Evolutionary conservation across 179 eudicot species (phyloP).

Genomic region (Corrigiola litoralis): DNA sequence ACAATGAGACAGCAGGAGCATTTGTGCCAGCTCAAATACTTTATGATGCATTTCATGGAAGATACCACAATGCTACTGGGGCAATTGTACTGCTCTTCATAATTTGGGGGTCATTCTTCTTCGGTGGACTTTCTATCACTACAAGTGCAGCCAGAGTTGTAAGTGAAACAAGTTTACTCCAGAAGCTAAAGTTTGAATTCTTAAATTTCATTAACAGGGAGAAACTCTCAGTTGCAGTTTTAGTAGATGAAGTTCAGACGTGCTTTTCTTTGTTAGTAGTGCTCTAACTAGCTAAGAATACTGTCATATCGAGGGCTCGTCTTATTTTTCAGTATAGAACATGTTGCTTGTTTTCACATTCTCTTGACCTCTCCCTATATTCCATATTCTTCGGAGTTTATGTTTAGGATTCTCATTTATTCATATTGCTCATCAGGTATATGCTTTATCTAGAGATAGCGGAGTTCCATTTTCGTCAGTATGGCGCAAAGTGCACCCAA

Average conservation of each 20-base stretch:
- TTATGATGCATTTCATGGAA: slow-evolving; percentile 58
- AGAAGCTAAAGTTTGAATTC: neutral
- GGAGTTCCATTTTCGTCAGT: slow-evolving; percentile 51
- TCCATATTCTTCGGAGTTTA: neutral
- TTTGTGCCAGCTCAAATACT: slow-evolving; percentile 65
- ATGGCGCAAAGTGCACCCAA: slow-evolving; percentile 57
- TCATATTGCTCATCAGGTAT: slow-evolving; percentile 33
- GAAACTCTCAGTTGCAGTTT: neutral
- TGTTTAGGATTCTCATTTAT: neutral
- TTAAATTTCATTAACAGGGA: neutral
- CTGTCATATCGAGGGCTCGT: too few species aligned
- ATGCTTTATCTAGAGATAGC: slow-evolving; percentile 51
- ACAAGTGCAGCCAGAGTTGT: slow-evolving; percentile 65
- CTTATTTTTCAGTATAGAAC: too few species aligned
- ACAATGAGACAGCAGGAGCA: slow-evolving; percentile 56
- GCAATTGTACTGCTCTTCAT: slow-evolving; percentile 47
- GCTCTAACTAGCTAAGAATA: too few species aligned
- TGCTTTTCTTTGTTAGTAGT: too few species aligned
- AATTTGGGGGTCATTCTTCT: slow-evolving; percentile 70
- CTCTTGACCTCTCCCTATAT: neutral
- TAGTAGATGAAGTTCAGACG: neutral
- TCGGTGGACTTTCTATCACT: slow-evolving; percentile 59
- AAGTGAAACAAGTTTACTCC: slow-evolving; percentile 5
- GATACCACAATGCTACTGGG: slow-evolving; percentile 45
- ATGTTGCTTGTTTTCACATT: too few species aligned